These are phyloP conservation scores for Kazachstania africana DNA, from an alignment of 805 yeast genomes.

Conservation along the genomic window DNA sequence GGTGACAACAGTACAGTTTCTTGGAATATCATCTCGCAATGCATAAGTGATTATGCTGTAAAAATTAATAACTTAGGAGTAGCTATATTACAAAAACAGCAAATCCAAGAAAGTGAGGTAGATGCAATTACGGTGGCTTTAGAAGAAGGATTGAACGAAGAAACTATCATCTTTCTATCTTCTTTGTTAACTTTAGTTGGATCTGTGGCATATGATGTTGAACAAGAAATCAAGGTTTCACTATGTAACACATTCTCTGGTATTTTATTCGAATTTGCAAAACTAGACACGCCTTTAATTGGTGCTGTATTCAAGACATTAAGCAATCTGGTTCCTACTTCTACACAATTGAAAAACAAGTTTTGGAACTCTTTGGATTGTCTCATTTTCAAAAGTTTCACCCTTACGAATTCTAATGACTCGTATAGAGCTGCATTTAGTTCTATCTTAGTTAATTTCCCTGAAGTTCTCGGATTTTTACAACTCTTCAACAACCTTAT, in stretches of 20 bases:
- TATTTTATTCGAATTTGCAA: slow-evolving; percentile 34
- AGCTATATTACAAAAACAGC: slow-evolving; percentile 16
- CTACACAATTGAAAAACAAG: slow-evolving; percentile 30
- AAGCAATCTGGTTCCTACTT: slow-evolving; percentile 41
- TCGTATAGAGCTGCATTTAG: slow-evolving; percentile 35
- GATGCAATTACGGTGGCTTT: slow-evolving; percentile 25
- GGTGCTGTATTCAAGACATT: slow-evolving; percentile 50
- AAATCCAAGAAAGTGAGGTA: slow-evolving; percentile 18
- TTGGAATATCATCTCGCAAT: slow-evolving; percentile 42
- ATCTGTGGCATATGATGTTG: slow-evolving; percentile 32
- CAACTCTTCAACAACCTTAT: slow-evolving; percentile 36
- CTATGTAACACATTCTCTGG: slow-evolving; percentile 21
- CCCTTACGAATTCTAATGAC: slow-evolving; percentile 16
- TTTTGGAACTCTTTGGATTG: slow-evolving; percentile 64
- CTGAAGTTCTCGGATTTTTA: slow-evolving; percentile 52
- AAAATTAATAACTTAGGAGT: slow-evolving; percentile 29
- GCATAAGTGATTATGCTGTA: slow-evolving; percentile 41
- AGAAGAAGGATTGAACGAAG: slow-evolving; percentile 61
- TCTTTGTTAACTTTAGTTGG: slow-evolving; percentile 61
- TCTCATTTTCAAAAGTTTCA: slow-evolving; percentile 43
- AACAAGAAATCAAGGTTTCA: slow-evolving; percentile 13
- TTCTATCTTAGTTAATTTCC: slow-evolving; percentile 36
- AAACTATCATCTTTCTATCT: slow-evolving; percentile 60
- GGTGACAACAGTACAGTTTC: slow-evolving; percentile 33
- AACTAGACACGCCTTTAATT: slow-evolving; percentile 35